Evolutionary conservation across 179 eudicot genomes (phyloP).

Genomic region (Vitellaria paradoxa): DNA sequence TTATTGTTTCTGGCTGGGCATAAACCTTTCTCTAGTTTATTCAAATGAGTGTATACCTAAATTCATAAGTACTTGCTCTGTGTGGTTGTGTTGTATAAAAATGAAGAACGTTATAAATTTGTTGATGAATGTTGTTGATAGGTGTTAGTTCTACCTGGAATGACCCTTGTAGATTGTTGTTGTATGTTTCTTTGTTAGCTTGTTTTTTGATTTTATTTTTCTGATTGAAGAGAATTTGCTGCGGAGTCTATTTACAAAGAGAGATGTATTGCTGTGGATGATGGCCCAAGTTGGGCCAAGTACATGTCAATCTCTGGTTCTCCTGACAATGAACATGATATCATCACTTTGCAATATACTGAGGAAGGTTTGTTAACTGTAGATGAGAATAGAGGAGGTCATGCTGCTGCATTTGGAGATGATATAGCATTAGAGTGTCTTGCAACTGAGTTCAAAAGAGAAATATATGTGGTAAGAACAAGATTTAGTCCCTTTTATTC

Average conservation of each 20-base stretch:
- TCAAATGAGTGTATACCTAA: neutral
- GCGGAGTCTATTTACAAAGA: constrained; percentile 93
- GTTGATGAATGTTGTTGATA: neutral
- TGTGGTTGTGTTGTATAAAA: neutral
- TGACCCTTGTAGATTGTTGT: neutral
- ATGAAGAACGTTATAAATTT: neutral
- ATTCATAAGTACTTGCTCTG: neutral
- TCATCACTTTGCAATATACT: constrained; percentile 85
- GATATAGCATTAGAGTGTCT: constrained; percentile 95
- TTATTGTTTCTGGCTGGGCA: neutral
- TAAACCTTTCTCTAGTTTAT: neutral
- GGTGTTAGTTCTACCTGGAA: neutral
- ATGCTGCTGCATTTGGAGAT: constrained; percentile 91
- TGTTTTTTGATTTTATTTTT: constrained; percentile 22
- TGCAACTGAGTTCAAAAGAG: constrained; percentile 83
- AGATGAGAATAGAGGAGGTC: constrained; percentile 88
- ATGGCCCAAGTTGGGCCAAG: constrained; percentile 89
- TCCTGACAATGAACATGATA: constrained; percentile 79
- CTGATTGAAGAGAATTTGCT: constrained; percentile 63
- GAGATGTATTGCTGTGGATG: constrained; percentile 81
- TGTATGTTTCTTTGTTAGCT: constrained; percentile 12
- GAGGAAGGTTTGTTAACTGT: constrained; percentile 89
- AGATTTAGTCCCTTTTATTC: constrained; percentile 4
- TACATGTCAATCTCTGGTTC: constrained; percentile 96
- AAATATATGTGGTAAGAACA: constrained; percentile 78